Percentiles rank a stretch among this genome's conserved stretches.
Conservation (phyloP, 1,284 basidiomycete species). For the Ceratobasidium sp. region DNA sequence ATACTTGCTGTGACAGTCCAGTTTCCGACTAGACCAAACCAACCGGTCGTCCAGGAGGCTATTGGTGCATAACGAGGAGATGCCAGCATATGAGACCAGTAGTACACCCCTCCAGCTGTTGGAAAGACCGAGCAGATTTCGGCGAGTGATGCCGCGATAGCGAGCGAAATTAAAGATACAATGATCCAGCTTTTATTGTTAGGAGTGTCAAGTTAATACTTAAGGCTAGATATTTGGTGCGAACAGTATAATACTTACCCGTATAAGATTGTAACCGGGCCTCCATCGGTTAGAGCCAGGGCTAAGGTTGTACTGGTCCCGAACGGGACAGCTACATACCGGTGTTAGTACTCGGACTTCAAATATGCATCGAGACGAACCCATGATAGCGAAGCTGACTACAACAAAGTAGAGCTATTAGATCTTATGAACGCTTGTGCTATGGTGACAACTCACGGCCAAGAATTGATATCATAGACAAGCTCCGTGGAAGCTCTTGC, state of each 20-base stretch:
- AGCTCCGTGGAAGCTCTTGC: slow-evolving; percentile 55
- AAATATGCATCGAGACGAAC: not conserved
- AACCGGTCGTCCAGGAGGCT: slow-evolving; percentile 59
- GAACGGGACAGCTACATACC: slow-evolving; percentile 49
- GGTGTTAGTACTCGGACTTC: not conserved
- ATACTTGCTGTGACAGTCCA: slow-evolving; percentile 60
- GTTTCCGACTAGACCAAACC: slow-evolving; percentile 60
- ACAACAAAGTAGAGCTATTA: slow-evolving; percentile 48
- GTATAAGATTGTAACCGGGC: slow-evolving; percentile 56
- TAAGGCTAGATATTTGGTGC: not conserved
- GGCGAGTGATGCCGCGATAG: slow-evolving; percentile 57
- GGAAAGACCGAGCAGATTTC: slow-evolving; percentile 60
- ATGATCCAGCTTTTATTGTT: slow-evolving; percentile 54
- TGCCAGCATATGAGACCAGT: slow-evolving; percentile 58
- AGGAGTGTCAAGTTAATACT: not conserved
- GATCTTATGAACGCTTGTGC: not conserved
- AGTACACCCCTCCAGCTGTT: slow-evolving; percentile 59
- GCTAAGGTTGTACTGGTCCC: slow-evolving; percentile 56
- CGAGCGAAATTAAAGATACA: slow-evolving; percentile 58
- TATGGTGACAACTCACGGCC: slow-evolving; percentile 48
- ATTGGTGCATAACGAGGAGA: slow-evolving; percentile 57
- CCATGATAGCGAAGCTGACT: slow-evolving; percentile 49
- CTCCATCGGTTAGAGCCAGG: slow-evolving; percentile 58
- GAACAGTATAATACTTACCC: slow-evolving; percentile 44
- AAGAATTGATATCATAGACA: slow-evolving; percentile 59